A percentile compares a stretch with the other conserved stretches of the same genome.
phyloP scores from a whole-genome alignment of 441 rosid genomes.

The Arabidopsis hybrid region DNA sequence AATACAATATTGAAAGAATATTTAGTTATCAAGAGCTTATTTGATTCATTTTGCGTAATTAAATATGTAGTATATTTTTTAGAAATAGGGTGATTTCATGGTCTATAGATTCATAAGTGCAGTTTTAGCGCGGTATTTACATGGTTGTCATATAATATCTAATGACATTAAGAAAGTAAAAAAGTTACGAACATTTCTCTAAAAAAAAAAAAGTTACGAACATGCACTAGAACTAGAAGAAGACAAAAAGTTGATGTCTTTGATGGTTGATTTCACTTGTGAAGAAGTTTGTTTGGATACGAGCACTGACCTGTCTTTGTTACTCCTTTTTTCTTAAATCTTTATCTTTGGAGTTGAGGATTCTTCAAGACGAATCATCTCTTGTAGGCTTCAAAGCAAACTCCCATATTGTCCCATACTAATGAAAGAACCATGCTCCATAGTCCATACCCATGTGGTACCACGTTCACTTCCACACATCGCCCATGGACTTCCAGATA shows the following conservation, averaged over 20 bases:
- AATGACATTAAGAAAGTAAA: too few relatives aligned
- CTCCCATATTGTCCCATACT: neutral
- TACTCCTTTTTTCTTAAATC: neutral
- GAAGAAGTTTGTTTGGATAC: conserved; percentile 22
- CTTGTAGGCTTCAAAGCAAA: conserved; percentile 3
- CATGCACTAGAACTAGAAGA: neutral
- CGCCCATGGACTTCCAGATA: neutral
- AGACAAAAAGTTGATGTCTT: neutral
- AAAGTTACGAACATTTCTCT: too few relatives aligned
- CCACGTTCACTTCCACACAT: conserved; percentile 30
- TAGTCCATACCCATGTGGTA: conserved; percentile 36
- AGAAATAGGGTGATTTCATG: too few relatives aligned
- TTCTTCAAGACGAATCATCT: neutral
- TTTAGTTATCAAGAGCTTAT: too few relatives aligned
- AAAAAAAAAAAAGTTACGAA: too few relatives aligned
- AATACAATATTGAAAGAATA: too few relatives aligned
- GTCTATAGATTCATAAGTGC: too few relatives aligned
- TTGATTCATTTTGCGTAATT: too few relatives aligned
- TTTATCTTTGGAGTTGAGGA: conserved; percentile 22
- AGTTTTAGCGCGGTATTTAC: too few relatives aligned
- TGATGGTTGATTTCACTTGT: conserved; percentile 1
- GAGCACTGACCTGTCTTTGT: neutral
- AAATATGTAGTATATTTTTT: too few relatives aligned
- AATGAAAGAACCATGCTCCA: neutral
- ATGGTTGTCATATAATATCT: too few relatives aligned